Evolutionary conservation across 2,329 filamentous ascomycete species (phyloP).

Genomic region (Anisogramma anomala): DNA sequence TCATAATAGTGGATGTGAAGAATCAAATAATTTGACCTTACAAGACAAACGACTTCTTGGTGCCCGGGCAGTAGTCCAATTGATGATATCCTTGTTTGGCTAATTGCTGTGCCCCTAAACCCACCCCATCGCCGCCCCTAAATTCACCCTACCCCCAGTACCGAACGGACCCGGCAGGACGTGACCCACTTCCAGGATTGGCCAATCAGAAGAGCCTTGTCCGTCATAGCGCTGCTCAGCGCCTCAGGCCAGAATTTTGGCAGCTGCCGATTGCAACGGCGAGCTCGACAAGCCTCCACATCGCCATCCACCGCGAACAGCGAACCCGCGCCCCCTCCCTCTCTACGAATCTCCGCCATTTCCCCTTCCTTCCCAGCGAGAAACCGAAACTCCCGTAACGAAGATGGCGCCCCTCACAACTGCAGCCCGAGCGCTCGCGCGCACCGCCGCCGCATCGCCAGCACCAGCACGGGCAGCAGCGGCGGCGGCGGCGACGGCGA

Average conservation of each 20-base stretch:
- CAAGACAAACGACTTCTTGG: too few species aligned
- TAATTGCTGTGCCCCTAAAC: too few species aligned
- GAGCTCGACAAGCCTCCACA: conserved; percentile 35
- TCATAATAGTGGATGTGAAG: too few species aligned
- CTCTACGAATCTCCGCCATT: too few species aligned
- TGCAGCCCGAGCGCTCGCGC: conserved; percentile 59
- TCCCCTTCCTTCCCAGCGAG: neutral
- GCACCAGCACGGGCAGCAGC: conserved; percentile 26
- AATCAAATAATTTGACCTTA: too few species aligned
- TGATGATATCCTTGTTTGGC: too few species aligned
- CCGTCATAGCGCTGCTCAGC: too few species aligned
- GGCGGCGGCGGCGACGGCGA: conserved; percentile 30
- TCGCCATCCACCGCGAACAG: conserved; percentile 23
- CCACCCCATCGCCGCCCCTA: too few species aligned
- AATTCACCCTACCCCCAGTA: too few species aligned
- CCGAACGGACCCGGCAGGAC: too few species aligned
- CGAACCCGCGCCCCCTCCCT: conserved; percentile 21
- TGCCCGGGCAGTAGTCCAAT: too few species aligned
- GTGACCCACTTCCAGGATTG: neutral
- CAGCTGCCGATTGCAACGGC: conserved; percentile 15
- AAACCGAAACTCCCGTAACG: conserved; percentile 19
- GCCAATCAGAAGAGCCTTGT: conserved; percentile 5
- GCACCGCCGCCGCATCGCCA: conserved; percentile 25
- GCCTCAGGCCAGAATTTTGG: conserved; percentile 16
- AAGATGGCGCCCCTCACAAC: conserved; percentile 58